These are phyloP conservation scores for Solanum infundibuliforme DNA, from an alignment of 257 asterid species.

Conservation along the genomic window DNA sequence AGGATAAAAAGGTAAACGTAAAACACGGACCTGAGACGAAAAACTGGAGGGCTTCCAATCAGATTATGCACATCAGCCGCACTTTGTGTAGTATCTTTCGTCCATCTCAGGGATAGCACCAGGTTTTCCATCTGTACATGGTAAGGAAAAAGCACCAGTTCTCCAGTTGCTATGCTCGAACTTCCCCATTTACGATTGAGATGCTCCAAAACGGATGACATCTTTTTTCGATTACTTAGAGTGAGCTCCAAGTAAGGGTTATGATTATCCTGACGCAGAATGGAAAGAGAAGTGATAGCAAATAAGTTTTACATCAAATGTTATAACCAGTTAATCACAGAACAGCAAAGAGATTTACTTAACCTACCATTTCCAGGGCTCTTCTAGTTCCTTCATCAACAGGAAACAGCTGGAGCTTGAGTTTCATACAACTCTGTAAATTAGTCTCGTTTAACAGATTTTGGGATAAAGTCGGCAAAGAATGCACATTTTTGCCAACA, in stretches of 20 bases:
- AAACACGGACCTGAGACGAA: slow-evolving; percentile 73
- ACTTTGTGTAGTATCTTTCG: slow-evolving; percentile 65
- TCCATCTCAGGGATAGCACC: slow-evolving; percentile 73
- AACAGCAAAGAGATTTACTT: neutral
- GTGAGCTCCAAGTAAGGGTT: slow-evolving; percentile 94
- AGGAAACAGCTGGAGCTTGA: slow-evolving; percentile 93
- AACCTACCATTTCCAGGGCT: slow-evolving; percentile 77
- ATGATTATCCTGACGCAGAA: slow-evolving; percentile 49
- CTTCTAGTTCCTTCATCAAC: slow-evolving; percentile 75
- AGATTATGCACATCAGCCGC: slow-evolving; percentile 74
- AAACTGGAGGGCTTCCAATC: slow-evolving; percentile 71
- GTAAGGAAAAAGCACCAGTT: slow-evolving; percentile 77
- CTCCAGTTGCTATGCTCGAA: slow-evolving; percentile 40
- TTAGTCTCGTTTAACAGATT: slow-evolving; percentile 26
- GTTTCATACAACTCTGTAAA: slow-evolving; percentile 47
- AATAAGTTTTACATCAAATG: neutral
- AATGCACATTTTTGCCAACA: slow-evolving; percentile 34
- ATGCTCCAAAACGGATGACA: slow-evolving; percentile 89
- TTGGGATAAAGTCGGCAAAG: slow-evolving; percentile 22
- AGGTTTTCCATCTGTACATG: slow-evolving; percentile 49
- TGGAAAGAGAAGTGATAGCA: neutral
- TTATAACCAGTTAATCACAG: neutral
- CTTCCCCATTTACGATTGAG: slow-evolving; percentile 90
- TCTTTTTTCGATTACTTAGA: slow-evolving; percentile 72
- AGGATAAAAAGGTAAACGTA: neutral